These are phyloP conservation scores for Gymnopilus dilepis DNA, from an alignment of 768 basidiomycete genomes.

Conservation along the genomic window DNA sequence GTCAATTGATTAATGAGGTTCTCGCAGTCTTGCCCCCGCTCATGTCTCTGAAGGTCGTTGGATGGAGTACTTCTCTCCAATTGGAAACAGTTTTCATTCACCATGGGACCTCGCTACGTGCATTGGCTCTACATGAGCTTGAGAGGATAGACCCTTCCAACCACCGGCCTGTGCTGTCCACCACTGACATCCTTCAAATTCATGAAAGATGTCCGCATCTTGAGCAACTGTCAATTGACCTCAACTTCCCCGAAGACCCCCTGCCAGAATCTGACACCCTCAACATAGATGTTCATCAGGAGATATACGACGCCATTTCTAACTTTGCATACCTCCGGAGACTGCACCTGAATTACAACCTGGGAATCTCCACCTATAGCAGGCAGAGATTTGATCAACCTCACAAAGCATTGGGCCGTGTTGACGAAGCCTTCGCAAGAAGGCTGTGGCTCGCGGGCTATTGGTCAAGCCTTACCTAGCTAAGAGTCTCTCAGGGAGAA, in stretches of 20 bases:
- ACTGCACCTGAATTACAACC: neutral
- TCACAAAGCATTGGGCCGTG: neutral
- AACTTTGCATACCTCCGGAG: neutral
- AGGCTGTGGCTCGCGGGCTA: neutral
- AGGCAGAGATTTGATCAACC: neutral
- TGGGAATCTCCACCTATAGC: neutral
- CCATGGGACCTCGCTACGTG: neutral
- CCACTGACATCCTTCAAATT: neutral
- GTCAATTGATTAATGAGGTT: neutral
- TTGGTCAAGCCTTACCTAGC: neutral
- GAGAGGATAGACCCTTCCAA: neutral
- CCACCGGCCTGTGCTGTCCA: neutral
- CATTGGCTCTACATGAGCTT: neutral
- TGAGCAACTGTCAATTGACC: neutral
- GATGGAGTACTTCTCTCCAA: neutral
- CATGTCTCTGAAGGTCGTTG: neutral
- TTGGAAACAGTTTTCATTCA: neutral
- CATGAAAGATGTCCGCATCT: neutral
- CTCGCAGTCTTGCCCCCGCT: neutral
- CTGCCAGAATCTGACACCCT: neutral
- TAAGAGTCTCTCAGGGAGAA: neutral
- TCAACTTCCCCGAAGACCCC: neutral
- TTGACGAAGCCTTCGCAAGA: neutral
- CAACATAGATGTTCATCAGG: neutral
- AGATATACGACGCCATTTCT: neutral